Percentiles rank a stretch among this genome's conserved stretches.
These are phyloP conservation scores for Avena sativa DNA, from an alignment of 176 grass and related monocot genomes.

Conservation along the genomic window DNA sequence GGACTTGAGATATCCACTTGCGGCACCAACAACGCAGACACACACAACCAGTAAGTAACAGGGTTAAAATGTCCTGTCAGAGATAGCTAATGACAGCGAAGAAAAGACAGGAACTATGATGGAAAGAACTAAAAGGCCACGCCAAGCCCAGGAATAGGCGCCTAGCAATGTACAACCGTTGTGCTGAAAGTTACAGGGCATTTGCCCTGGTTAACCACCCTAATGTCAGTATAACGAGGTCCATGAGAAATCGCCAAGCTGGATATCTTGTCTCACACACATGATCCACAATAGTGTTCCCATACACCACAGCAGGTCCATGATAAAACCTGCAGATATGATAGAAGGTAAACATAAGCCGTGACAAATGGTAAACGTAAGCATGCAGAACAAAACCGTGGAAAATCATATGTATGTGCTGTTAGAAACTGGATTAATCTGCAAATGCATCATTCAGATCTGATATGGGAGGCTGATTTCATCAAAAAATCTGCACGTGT, in stretches of 20 bases:
- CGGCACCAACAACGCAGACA: slow-evolving; percentile 32
- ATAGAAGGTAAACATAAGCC: slow-evolving; percentile 10
- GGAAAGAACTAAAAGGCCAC: slow-evolving; percentile 34
- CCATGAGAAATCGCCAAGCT: slow-evolving; percentile 28
- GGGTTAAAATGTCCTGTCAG: slow-evolving; percentile 63
- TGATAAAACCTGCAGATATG: slow-evolving; percentile 48
- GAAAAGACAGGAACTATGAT: not conserved
- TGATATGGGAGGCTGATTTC: not conserved
- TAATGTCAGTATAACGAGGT: slow-evolving; percentile 48
- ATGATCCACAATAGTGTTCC: slow-evolving; percentile 37
- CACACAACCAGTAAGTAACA: slow-evolving; percentile 43
- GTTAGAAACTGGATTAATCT: not conserved
- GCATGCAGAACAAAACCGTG: not conserved
- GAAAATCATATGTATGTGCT: not conserved
- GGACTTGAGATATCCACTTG: slow-evolving; percentile 8
- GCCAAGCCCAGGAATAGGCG: slow-evolving; percentile 40
- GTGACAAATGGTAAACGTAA: not conserved
- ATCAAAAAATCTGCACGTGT: not conserved
- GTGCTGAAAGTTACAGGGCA: slow-evolving; percentile 10
- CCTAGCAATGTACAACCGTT: slow-evolving; percentile 56
- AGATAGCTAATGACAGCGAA: slow-evolving; percentile 30
- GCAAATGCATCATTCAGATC: not conserved
- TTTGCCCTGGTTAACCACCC: slow-evolving; percentile 44
- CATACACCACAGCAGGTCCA: slow-evolving; percentile 18
- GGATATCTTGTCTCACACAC: slow-evolving; percentile 32